A percentile compares a stretch with the other conserved stretches of the same genome.
phyloP scores from a whole-genome alignment of 1,284 basidiomycete genomes.

The Lentinula novae-zelandiae region DNA sequence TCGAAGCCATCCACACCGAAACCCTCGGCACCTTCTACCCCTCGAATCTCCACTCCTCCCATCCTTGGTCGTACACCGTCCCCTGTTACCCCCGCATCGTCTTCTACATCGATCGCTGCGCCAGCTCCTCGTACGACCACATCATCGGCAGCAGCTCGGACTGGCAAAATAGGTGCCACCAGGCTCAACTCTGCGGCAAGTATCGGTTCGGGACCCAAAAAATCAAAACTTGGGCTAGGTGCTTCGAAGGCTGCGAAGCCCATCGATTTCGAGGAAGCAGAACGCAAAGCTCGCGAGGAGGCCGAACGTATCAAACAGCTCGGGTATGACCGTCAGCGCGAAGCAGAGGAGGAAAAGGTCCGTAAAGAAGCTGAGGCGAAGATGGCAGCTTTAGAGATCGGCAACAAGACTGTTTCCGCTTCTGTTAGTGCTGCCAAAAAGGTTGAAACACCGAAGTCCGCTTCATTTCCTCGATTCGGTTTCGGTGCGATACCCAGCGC shows the following conservation, averaged over 20 bases:
- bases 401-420: slow-evolving; percentile 31
- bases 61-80: slow-evolving; percentile 51
- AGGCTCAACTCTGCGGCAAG: slow-evolving; percentile 51
- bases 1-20: slow-evolving; percentile 76
- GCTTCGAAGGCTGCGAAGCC: slow-evolving; percentile 75
- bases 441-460: slow-evolving; percentile 26
- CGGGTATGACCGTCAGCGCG: slow-evolving; percentile 82
- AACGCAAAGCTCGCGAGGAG: slow-evolving; percentile 83
- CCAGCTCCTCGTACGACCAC: slow-evolving; percentile 58
- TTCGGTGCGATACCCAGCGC: slow-evolving; percentile 79
- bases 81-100: slow-evolving; percentile 30
- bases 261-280: slow-evolving; percentile 90
- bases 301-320: slow-evolving; percentile 86
- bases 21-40: slow-evolving; percentile 45
- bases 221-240: slow-evolving; percentile 78
- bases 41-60: slow-evolving; percentile 48
- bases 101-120: slow-evolving; percentile 27
- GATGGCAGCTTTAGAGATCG: slow-evolving; percentile 37
- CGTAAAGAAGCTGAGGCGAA: slow-evolving; percentile 50
- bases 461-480: slow-evolving; percentile 80
- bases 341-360: slow-evolving; percentile 67
- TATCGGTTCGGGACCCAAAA: slow-evolving; percentile 39
- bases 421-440: slow-evolving; percentile 23
- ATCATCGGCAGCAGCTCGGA: slow-evolving; percentile 47
- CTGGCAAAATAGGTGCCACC: slow-evolving; percentile 46